phyloP scores from a whole-genome alignment of 768 basidiomycete genomes.

The Thelephora aurantiotincta region DNA sequence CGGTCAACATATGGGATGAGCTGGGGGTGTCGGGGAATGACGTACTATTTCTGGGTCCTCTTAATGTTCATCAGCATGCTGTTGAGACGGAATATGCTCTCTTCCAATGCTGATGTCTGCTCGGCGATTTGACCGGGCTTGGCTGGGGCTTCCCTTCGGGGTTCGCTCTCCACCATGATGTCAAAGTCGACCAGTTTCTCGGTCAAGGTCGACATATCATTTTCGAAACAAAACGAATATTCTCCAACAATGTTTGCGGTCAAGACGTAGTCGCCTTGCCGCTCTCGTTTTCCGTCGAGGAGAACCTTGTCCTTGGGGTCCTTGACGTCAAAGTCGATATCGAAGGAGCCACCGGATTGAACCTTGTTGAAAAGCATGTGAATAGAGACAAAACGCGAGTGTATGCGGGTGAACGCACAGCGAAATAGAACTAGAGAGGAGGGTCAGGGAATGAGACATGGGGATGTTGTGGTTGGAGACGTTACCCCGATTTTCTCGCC shows the following conservation, averaged over 20 bases:
- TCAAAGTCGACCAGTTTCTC: conserved; percentile 92
- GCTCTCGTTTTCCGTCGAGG: conserved; percentile 78
- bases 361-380: conserved; percentile 32
- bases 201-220: conserved; percentile 89
- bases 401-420: conserved; percentile 35
- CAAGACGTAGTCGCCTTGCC: conserved; percentile 93
- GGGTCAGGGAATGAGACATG: conserved; percentile 3
- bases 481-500: conserved; percentile 80
- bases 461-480: conserved; percentile 15
- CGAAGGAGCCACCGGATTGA: conserved; percentile 94
- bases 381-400: background rate
- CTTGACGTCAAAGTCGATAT: conserved; percentile 87
- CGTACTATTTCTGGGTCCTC: conserved; percentile 87
- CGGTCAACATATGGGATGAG: background rate
- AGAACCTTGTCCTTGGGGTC: conserved; percentile 83
- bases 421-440: conserved; percentile 82
- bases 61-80: conserved; percentile 83
- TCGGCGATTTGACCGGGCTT: conserved; percentile 82
- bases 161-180: conserved; percentile 98
- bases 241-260: conserved; percentile 87
- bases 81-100: conserved; percentile 86
- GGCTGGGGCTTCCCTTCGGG: conserved; percentile 76
- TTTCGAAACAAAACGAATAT: conserved; percentile 95
- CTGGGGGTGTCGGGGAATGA: conserved; percentile 5
- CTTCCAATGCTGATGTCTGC: conserved; percentile 87